Conservation (phyloP, 2,329 filamentous ascomycete genomes). For the Diaporthe citri region DNA sequence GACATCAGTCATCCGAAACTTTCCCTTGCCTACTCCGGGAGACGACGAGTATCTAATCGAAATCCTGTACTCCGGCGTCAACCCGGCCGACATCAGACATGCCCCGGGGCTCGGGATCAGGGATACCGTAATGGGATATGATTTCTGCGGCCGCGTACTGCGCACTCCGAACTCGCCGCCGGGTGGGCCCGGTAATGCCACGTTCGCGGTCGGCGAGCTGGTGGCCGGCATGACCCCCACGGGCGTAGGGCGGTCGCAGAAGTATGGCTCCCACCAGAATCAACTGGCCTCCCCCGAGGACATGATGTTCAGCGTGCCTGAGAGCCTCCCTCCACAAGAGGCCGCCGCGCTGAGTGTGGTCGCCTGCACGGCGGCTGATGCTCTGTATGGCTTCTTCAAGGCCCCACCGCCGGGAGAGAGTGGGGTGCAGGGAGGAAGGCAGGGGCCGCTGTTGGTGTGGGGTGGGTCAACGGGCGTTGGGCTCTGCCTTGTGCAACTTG, state of each 20-base stretch:
- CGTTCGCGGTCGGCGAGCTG: background rate
- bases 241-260: background rate
- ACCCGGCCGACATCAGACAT: constrained; percentile 39
- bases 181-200: background rate
- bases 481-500: background rate
- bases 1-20: constrained; percentile 13
- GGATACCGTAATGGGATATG: constrained; percentile 38
- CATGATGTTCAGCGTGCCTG: background rate
- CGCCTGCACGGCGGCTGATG: constrained; percentile 1
- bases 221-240: constrained; percentile 12
- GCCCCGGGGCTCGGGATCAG: constrained; percentile 32
- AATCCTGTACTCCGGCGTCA: constrained; percentile 38
- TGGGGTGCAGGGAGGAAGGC: no score
- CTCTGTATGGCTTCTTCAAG: constrained; percentile 4
- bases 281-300: background rate
- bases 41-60: constrained; percentile 35
- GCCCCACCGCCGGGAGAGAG: background rate
- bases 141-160: constrained; percentile 35
- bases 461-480: constrained; percentile 11
- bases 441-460: background rate
- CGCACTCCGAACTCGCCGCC: background rate
- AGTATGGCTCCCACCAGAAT: background rate
- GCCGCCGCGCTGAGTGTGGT: background rate
- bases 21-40: background rate
- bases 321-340: background rate